These are phyloP conservation scores for Neoscytalidium dimidiatum DNA, from an alignment of 2,329 filamentous ascomycete species.

Conservation along the genomic window DNA sequence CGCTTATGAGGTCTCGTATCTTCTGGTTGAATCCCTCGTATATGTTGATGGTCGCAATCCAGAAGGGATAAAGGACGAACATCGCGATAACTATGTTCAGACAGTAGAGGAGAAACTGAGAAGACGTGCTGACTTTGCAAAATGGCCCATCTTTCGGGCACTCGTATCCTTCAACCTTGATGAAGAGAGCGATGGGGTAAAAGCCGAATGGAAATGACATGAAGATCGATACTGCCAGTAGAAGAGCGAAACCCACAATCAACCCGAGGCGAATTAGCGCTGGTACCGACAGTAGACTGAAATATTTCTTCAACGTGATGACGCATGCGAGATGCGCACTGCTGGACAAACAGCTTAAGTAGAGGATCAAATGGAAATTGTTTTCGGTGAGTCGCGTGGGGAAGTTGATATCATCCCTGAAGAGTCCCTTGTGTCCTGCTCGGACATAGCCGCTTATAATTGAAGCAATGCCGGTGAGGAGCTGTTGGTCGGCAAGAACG, in stretches of 20 bases:
- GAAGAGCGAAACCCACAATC: constrained; percentile 30
- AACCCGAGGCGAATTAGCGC: constrained; percentile 32
- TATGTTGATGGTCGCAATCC: constrained; percentile 2
- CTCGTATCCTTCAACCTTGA: too few species aligned
- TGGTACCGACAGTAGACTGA: constrained; percentile 32
- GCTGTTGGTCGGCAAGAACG: constrained; percentile 33
- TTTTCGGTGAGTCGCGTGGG: background rate
- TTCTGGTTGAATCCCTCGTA: background rate
- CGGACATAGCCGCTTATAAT: constrained; percentile 31
- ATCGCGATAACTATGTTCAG: background rate
- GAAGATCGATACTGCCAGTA: constrained; percentile 31
- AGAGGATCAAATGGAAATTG: constrained; percentile 27
- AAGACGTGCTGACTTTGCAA: too few species aligned
- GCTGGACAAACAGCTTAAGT: constrained; percentile 33
- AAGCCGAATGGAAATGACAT: constrained; percentile 24
- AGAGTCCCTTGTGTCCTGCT: background rate
- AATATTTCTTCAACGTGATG: constrained; percentile 35
- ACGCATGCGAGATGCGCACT: constrained; percentile 35
- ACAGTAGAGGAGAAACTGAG: constrained; percentile 10
- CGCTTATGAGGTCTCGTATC: background rate
- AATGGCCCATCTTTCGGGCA: too few species aligned
- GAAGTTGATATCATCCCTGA: background rate
- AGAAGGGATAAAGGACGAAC: constrained; percentile 4
- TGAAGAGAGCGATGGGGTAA: background rate
- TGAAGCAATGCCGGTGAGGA: constrained; percentile 34